A percentile compares a stretch with the other conserved stretches of the same genome.
These are phyloP conservation scores for Fusarium fracticaudum DNA, from an alignment of 2,329 filamentous ascomycete genomes.

Conservation along the genomic window DNA sequence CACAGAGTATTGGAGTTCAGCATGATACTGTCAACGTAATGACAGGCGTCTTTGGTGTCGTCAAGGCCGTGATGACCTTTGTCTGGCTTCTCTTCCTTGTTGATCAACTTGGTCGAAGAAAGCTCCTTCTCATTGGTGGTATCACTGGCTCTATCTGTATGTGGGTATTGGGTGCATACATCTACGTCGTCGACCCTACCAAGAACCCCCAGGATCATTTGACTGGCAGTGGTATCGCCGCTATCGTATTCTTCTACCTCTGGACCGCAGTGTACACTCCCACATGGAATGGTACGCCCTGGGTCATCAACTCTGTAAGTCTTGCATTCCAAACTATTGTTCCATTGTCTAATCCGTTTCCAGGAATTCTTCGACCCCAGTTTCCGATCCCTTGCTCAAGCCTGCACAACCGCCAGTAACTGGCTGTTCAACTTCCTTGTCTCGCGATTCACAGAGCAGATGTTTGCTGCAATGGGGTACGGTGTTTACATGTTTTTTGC, in stretches of 20 bases:
- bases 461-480: constrained; percentile 56
- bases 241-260: constrained; percentile 74
- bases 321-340: accelerated
- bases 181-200: constrained; percentile 53
- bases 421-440: constrained; percentile 68
- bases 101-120: constrained; percentile 58
- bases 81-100: constrained; percentile 72
- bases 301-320: constrained; percentile 54
- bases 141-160: constrained; percentile 67
- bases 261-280: constrained; percentile 66
- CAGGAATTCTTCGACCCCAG: constrained; percentile 62
- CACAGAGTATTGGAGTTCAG: constrained; percentile 14
- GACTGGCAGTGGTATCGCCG: constrained; percentile 62
- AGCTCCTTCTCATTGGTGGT: constrained; percentile 69
- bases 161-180: constrained; percentile 68
- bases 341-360: background rate
- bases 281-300: constrained; percentile 69
- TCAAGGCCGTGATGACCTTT: constrained; percentile 71
- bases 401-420: constrained; percentile 65
- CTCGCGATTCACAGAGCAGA: constrained; percentile 49
- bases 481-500: constrained; percentile 67
- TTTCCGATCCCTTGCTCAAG: constrained; percentile 60
- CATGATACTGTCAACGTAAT: constrained; percentile 54
- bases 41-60: constrained; percentile 74
- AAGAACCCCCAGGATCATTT: constrained; percentile 45